Conservation (phyloP, 257 asterid genomes). For the Capsicum rhomboideum region DNA sequence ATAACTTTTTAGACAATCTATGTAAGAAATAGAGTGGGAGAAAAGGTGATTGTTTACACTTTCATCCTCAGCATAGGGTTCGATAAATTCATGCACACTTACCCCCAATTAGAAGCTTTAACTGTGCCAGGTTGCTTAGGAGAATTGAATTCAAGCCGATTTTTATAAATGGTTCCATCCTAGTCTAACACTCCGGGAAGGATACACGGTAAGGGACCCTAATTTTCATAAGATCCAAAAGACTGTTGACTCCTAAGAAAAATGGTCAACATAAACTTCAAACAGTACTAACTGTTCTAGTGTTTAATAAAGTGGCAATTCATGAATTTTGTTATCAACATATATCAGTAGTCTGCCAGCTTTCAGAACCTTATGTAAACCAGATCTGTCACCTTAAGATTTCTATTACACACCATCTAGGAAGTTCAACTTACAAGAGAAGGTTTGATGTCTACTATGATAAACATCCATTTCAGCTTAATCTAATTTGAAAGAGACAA, state of each 20-base stretch:
- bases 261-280: background rate
- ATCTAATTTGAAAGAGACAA: background rate
- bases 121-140: background rate
- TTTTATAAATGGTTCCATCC: background rate
- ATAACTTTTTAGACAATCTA: background rate
- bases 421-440: background rate
- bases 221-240: background rate
- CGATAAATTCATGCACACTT: background rate
- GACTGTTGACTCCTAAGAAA: background rate
- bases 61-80: background rate
- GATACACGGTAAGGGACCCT: background rate
- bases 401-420: background rate
- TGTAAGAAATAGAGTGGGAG: background rate
- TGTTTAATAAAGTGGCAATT: background rate
- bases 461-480: background rate
- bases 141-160: background rate
- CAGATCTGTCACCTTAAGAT: background rate
- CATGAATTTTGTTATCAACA: background rate
- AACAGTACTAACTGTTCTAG: background rate
- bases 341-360: background rate
- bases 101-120: background rate
- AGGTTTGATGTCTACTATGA: background rate
- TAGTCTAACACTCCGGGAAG: background rate
- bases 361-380: background rate
- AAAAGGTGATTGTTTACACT: background rate